Percentiles rank a stretch among this genome's conserved stretches.
Conservation (phyloP, 257 asterid genomes). For the Leptodermis oblonga region DNA sequence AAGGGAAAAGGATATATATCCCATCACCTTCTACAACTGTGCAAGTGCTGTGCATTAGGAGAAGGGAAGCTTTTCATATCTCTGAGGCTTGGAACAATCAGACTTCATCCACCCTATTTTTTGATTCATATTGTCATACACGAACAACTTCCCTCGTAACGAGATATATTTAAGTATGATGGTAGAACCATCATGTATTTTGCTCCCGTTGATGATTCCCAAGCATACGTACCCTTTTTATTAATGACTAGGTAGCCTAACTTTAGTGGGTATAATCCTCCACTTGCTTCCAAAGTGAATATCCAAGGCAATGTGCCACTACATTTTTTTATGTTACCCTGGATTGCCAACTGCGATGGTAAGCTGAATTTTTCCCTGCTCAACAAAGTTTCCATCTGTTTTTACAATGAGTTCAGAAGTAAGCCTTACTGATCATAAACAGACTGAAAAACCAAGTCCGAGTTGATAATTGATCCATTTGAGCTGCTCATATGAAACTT, state of each 20-base stretch:
- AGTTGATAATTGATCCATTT: conserved; percentile 50
- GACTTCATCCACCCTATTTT: conserved; percentile 76
- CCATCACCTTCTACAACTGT: neutral
- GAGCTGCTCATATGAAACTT: conserved; percentile 47
- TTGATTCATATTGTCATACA: conserved; percentile 58
- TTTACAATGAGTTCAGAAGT: conserved; percentile 54
- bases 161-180: conserved; percentile 72
- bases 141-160: conserved; percentile 54
- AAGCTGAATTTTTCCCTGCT: conserved; percentile 62
- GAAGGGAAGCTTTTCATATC: conserved; percentile 22
- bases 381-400: conserved; percentile 76
- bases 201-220: conserved; percentile 67
- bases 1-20: neutral
- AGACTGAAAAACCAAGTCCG: conserved; percentile 62
- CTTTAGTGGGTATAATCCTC: conserved; percentile 54
- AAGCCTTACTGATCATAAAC: conserved; percentile 61
- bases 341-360: conserved; percentile 64
- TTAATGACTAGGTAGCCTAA: conserved; percentile 56
- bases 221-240: conserved; percentile 59
- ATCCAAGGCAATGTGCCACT: conserved; percentile 67
- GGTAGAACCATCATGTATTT: conserved; percentile 50
- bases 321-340: conserved; percentile 55
- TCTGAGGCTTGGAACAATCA: conserved; percentile 50
- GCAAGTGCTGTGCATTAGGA: conserved; percentile 15
- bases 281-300: conserved; percentile 66